Conservation (phyloP, 2,329 filamentous ascomycete species). For the Diaporthe humulicola region DNA sequence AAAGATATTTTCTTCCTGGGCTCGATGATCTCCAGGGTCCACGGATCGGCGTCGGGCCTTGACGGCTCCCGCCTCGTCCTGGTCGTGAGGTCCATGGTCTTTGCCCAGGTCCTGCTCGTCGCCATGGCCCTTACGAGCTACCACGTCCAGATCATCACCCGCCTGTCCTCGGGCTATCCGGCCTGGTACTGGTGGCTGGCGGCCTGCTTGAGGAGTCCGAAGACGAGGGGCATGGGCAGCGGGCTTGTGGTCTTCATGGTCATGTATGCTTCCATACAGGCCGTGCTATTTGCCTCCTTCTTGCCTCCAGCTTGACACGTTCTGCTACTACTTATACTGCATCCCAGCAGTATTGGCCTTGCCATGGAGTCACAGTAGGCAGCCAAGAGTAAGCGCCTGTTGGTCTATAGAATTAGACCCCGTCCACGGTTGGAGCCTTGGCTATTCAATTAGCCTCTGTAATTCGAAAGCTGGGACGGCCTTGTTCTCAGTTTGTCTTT, state of each 20-base stretch:
- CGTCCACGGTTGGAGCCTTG: background rate
- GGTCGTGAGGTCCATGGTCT: conserved; percentile 71
- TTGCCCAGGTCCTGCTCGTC: conserved; percentile 80
- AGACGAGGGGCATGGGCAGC: conserved; percentile 44
- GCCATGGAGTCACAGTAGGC: background rate
- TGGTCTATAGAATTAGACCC: background rate
- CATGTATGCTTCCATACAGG: conserved; percentile 87
- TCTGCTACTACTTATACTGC: background rate
- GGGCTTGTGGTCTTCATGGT: conserved; percentile 76
- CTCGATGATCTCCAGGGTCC: conserved; percentile 4
- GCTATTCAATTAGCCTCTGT: background rate
- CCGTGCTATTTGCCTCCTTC: conserved; percentile 87
- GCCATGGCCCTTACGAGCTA: conserved; percentile 81
- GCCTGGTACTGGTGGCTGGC: conserved; percentile 91
- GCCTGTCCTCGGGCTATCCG: conserved; percentile 89
- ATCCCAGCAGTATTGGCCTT: background rate
- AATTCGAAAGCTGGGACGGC: background rate
- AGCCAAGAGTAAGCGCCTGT: background rate
- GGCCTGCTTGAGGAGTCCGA: conserved; percentile 53
- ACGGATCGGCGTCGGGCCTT: background rate
- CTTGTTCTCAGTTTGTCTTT: background rate
- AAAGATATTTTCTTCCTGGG: conserved; percentile 50
- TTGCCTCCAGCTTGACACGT: conserved; percentile 81
- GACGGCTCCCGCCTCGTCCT: conserved; percentile 40
- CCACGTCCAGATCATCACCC: conserved; percentile 94